Evolutionary conservation across 192 early-diverging fungal genomes (phyloP), one percentile per base, ranked within the genome.

Genomic region (Spizellomyces punctatus): DNA sequence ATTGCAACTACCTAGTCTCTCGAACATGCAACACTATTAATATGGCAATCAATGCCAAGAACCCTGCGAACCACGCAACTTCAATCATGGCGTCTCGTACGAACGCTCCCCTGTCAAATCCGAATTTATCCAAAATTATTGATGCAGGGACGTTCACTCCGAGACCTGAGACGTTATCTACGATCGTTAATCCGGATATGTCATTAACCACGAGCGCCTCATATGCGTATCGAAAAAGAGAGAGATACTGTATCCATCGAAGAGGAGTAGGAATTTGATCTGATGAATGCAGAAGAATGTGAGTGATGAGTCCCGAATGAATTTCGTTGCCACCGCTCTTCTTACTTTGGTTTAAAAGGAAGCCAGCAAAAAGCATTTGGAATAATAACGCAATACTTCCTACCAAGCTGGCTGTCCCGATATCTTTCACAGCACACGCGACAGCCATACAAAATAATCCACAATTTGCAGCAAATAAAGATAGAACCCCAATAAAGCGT

Each of bases 291-390:
- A 16, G 1, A n/a, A 46, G 10, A 44, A 64, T 67, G 22, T 21
- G 77, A 21, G 69, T 19, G 6, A 36, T 50, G 36, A 57, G 42
- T 36, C 27, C 27, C 27, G 27, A 36, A 36, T 43, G 65, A 60
- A 55, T 48, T 10, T 14, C 43, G 49, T n/a, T 63, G 64, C 76
- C 79, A 36, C 27, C 27, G 27, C 27, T 36, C 27, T 36, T 36
- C 27, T 36, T 36, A 36, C 27, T 75, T 74, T 89, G 85, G 70
- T 91, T 91, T 63, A 93, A 77, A 46, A 93, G 62, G 50, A 91
- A 87, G 0, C 91, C 91, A 5, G 90, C 86, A 78, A 93, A 91
- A 55, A 93, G 71, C 91, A 93, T 91, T 64, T 88, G 85, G 72
- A 93, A 93, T 36, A 93, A 78, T 60, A 90, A 86, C 10, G 80